phyloP scores from a whole-genome alignment of 805 yeast genomes.

The Yarrowia sp. region DNA sequence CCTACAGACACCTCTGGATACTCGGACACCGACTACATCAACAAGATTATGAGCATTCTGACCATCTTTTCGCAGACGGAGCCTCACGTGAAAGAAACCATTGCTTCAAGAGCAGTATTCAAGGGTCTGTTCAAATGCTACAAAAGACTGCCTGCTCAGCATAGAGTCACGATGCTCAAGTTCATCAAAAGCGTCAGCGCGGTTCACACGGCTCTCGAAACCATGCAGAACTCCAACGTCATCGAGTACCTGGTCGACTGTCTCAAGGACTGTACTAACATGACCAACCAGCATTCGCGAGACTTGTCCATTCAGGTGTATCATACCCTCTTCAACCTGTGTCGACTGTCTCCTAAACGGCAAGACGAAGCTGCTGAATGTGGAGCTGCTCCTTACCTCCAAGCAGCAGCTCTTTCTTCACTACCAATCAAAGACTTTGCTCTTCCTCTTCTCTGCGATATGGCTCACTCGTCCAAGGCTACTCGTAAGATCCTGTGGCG shows the following conservation, averaged over 20 bases:
- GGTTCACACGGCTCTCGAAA: conserved; percentile 45
- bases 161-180: conserved; percentile 55
- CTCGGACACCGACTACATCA: conserved; percentile 43
- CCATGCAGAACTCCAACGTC: conserved; percentile 51
- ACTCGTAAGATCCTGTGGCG: conserved; percentile 53
- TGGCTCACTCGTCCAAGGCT: conserved; percentile 56
- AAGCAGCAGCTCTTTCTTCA: conserved; percentile 53
- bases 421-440: conserved; percentile 60
- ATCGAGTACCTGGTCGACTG: conserved; percentile 55
- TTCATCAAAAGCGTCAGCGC: conserved; percentile 52
- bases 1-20: conserved; percentile 42
- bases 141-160: conserved; percentile 44
- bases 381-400: conserved; percentile 58
- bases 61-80: conserved; percentile 57
- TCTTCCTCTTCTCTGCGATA: conserved; percentile 60
- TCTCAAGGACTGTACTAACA: conserved; percentile 43
- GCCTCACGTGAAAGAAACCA: conserved; percentile 52
- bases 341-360: conserved; percentile 56
- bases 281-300: conserved; percentile 45
- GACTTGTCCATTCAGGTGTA: conserved; percentile 56
- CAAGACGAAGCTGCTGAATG: conserved; percentile 57
- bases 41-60: conserved; percentile 53
- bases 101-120: conserved; percentile 48
- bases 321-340: conserved; percentile 60
- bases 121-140: conserved; percentile 49